Evolutionary conservation across 176 grass and related monocot species (phyloP).

Genomic region (Rhynchospora pubera): DNA sequence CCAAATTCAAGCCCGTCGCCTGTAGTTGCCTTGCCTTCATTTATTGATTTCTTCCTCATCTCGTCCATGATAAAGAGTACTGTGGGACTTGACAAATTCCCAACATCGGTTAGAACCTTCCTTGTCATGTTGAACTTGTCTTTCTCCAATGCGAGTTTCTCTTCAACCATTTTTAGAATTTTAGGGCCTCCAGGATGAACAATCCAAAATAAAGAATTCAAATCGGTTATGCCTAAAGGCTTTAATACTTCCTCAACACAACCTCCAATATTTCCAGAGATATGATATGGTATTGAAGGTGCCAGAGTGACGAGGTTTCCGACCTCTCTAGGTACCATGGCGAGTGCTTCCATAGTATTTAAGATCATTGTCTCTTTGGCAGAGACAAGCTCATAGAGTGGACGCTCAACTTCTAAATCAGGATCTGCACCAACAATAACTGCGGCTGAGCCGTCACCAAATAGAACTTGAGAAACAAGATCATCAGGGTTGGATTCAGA

Average conservation of each 20-base stretch:
- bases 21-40: background rate
- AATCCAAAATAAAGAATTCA: constrained; percentile 60
- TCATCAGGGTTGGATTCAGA: constrained; percentile 24
- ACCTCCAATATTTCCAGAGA: constrained; percentile 26
- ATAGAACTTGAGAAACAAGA: constrained; percentile 19
- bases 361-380: constrained; percentile 26
- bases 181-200: constrained; percentile 33
- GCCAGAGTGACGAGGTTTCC: constrained; percentile 17
- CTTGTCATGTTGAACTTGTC: constrained; percentile 39
- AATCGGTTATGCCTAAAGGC: constrained; percentile 19
- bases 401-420: constrained; percentile 9
- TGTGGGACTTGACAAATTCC: constrained; percentile 36
- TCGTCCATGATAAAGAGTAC: constrained; percentile 53
- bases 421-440: constrained; percentile 37
- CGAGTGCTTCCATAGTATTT: constrained; percentile 2
- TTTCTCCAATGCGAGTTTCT: constrained; percentile 19
- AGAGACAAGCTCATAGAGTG: constrained; percentile 38
- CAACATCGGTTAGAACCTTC: constrained; percentile 37
- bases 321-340: background rate
- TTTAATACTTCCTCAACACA: constrained; percentile 13
- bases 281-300: constrained; percentile 1
- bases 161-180: constrained; percentile 35
- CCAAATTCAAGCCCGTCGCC: constrained; percentile 39
- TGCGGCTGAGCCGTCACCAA: background rate
- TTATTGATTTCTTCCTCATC: constrained; percentile 25